Conservation (phyloP, 768 basidiomycete species). For the Calocybe indica region DNA sequence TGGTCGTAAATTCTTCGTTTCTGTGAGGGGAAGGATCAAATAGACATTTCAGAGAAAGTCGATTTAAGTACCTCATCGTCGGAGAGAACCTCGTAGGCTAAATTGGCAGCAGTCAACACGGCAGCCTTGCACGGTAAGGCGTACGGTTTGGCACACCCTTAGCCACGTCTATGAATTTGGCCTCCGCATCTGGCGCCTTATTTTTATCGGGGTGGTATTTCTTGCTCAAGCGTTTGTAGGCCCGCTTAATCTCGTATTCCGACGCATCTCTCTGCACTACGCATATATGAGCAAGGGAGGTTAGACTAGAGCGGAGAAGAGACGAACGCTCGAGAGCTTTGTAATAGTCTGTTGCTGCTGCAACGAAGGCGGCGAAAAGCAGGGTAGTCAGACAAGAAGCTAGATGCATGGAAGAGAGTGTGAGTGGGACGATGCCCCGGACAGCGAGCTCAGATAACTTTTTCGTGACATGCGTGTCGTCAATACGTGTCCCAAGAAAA, state of each 20-base stretch:
- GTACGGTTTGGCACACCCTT: constrained; percentile 49
- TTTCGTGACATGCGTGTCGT: constrained; percentile 14
- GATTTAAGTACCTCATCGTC: constrained; percentile 31
- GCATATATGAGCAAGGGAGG: constrained; percentile 14
- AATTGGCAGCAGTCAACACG: constrained; percentile 1
- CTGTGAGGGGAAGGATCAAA: constrained; percentile 28
- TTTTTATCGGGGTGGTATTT: constrained; percentile 97
- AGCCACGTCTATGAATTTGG: constrained; percentile 86
- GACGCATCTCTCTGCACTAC: constrained; percentile 70
- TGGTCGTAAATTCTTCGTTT: constrained; percentile 93
- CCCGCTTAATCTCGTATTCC: constrained; percentile 85
- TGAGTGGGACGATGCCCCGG: not conserved
- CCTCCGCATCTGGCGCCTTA: constrained; percentile 74
- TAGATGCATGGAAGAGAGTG: constrained; percentile 10
- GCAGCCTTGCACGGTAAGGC: not conserved
- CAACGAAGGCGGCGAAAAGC: constrained; percentile 27
- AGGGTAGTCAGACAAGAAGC: constrained; percentile 26
- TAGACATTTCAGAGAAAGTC: not conserved
- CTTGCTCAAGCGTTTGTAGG: constrained; percentile 85
- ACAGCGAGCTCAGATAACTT: constrained; percentile 3
- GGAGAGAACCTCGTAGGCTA: constrained; percentile 94
- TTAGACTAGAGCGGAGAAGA: constrained; percentile 3
- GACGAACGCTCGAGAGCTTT: constrained; percentile 75
- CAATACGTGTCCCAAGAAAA: constrained; percentile 7
- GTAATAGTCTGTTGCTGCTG: constrained; percentile 69